Base-by-base conservation (phyloP, 306 rosid species). In the Fragaria vesca region DNA sequence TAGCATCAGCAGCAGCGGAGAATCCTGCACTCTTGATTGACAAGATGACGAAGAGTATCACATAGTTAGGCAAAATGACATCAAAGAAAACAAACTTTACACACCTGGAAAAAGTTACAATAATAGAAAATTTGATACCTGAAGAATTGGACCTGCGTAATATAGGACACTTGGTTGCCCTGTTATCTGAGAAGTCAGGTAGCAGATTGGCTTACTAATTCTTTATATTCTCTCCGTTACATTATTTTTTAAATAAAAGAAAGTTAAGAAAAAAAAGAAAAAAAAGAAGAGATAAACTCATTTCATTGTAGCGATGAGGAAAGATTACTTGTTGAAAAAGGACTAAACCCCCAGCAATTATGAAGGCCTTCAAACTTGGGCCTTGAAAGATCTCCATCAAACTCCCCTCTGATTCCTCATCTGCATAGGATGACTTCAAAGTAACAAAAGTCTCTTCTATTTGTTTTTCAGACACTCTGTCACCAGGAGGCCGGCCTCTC, bases 101-200 rank as follows among this genome's bases (percentile, higher is more conserved):
- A 32, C 12, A 15, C 11, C 43, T 21, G 32, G 69, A 34, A 63
- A 16, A 12, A 30, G n/a, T 32, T 63, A 63, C 0, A 63, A 17
- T 30, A 32, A 32, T 32, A 32, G 36, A 32, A 32, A 32, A 32
- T 24, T 28, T 76, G 63, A 75, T 82, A 95, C 98, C 98, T 95
- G 98, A 74, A 95, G 97, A 81, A 95, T 95, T 32, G 92, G 75
- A 66, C 98, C 97, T 4, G 98, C 98, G 78, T 95, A 95, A 82
- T 92, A 95, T 68, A 95, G 83, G 74, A 95, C 98, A 87, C 97
- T 95, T 50, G 98, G 98, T 78, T 95, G 98, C 73, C 98, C 98
- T 66, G 97, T 95, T 86, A 95, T 95, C 98, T 95, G 90, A 80
- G 76, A 85, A 60, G 79, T 77, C 81, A 84, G 48, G 80, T 42